Conservation (phyloP, 1,284 basidiomycete species). For the Trichosporon sp. region DNA sequence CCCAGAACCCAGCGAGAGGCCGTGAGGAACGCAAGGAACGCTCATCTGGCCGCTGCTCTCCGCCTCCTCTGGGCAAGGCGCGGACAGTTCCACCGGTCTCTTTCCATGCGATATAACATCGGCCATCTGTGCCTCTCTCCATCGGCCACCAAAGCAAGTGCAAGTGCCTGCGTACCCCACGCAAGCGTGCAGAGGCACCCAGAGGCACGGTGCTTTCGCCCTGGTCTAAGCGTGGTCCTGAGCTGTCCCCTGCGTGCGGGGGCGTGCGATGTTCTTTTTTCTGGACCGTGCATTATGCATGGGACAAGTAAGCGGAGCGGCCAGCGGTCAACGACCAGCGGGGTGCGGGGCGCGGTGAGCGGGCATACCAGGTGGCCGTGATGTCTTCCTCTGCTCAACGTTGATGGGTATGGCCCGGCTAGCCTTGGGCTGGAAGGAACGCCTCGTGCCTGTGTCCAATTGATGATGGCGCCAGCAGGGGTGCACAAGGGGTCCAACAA, state of each 20-base stretch:
- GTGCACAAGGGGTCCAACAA: no score
- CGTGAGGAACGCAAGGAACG: slow-evolving; percentile 1
- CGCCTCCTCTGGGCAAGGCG: no score
- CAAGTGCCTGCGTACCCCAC: neutral
- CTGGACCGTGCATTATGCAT: neutral
- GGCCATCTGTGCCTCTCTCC: neutral
- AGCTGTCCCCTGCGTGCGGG: neutral
- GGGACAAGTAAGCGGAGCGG: neutral
- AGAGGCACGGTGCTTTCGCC: neutral
- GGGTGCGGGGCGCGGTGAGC: neutral
- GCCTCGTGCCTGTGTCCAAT: neutral
- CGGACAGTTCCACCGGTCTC: neutral
- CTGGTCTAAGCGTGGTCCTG: slow-evolving; percentile 7
- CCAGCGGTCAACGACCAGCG: neutral
- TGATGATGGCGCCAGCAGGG: neutral
- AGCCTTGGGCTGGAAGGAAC: neutral
- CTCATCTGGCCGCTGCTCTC: no score
- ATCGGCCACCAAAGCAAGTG: slow-evolving; percentile 2
- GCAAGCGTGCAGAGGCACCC: neutral
- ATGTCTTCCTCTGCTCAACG: neutral
- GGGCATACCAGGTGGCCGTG: neutral
- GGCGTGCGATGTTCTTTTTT: neutral
- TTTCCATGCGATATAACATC: neutral
- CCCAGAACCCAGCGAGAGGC: no score
- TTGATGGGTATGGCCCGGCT: neutral